phyloP scores from a whole-genome alignment of 1,284 basidiomycete genomes.

The Ustilago cynodontis region DNA sequence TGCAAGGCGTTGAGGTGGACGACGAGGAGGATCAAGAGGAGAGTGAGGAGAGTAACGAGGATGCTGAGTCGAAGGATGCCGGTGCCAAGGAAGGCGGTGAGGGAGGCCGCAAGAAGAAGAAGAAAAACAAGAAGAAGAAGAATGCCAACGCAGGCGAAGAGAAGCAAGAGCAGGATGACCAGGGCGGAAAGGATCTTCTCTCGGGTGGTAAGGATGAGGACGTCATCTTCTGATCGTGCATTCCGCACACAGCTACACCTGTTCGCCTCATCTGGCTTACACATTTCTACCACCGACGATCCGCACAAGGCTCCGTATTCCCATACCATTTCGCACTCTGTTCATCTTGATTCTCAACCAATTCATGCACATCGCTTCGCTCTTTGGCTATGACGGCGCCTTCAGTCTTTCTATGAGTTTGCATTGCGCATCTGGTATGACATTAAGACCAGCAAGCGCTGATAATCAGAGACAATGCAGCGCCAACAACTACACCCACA shows the following conservation, averaged over 20 bases:
- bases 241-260: neutral
- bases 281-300: neutral
- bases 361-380: neutral
- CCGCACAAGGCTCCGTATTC: neutral
- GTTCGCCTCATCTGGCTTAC: neutral
- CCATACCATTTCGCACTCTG: neutral
- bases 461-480: conserved; percentile 39
- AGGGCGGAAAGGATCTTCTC: conserved; percentile 56
- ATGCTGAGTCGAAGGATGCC: neutral
- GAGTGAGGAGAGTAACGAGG: conserved; percentile 2
- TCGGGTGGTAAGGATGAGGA: conserved; percentile 67
- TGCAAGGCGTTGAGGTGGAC: conserved; percentile 13
- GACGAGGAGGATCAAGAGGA: conserved; percentile 14
- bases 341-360: neutral
- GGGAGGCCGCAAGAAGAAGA: conserved; percentile 26
- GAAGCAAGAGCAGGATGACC: conserved; percentile 14
- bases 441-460: conserved; percentile 36
- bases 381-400: neutral
- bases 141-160: conserved; percentile 2
- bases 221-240: conserved; percentile 62
- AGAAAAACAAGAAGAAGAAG: conserved; percentile 20
- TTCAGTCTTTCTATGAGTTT: neutral
- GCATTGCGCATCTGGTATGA: neutral
- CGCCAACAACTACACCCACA: conserved; percentile 41
- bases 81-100: neutral